Evolutionary conservation across 2,329 filamentous ascomycete species (phyloP), one percentile per base, ranked within the genome.

Genomic region (Bisporella sp.): DNA sequence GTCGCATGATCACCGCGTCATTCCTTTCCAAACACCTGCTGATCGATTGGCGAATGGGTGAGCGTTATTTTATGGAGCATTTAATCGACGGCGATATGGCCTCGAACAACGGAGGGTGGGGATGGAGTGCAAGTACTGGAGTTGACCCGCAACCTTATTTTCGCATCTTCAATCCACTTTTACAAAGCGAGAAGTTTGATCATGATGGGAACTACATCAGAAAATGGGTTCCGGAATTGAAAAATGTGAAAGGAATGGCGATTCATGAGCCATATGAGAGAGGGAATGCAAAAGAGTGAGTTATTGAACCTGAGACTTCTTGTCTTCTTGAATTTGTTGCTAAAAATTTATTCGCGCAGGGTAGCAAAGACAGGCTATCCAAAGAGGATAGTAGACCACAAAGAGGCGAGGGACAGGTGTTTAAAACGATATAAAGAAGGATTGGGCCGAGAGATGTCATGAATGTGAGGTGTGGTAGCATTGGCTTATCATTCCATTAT

Each of bases 121-220:
- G 64, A 4, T 67, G 64, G 44, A 54, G 54, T 90, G 82, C 84
- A 4, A 80, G 76, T 13, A 84, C 83, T 0, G 86, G 88, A 1
- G 87, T 90, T 5, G 89, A 95, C 66, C 87, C 89, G 1, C 87
- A 95, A 67, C 89, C 90, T 0, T 96, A 95, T 64, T 96, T 96
- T 56, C 78, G 89, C 5, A 87, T 96, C 47, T 96, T 96, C 69
- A 96, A 95, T 61, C 90, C 90, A 0, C 65, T 89, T 42, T 69
- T 88, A 13, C 90, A 96, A 71, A 89, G 85, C 59, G 87, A 93
- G 73, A 91, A 86, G 68, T 95, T 95, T 59, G 90, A 96, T 63
- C 72, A 77, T 0, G 73, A 85, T 0, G 91, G 89, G 0, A 79
- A 81, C 12, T 96, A 92, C 64, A 95, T 96, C 50, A 76, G 86